phyloP scores from a whole-genome alignment of 257 asterid species.

The Scutellaria barbata region DNA sequence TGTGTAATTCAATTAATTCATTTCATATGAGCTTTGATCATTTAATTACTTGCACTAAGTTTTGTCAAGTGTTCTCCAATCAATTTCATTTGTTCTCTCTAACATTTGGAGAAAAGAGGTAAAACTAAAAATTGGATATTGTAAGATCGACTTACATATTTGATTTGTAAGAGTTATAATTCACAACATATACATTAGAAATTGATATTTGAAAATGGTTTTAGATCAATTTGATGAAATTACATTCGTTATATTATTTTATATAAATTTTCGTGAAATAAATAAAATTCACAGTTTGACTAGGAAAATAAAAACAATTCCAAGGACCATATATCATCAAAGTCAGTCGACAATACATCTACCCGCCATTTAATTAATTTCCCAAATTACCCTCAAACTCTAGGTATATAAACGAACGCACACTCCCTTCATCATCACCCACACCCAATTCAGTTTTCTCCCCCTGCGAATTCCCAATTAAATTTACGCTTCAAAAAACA shows the following conservation, averaged over 20 bases:
- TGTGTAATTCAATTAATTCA: not conserved
- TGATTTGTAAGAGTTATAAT: not conserved
- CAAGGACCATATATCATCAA: not conserved
- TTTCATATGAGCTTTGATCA: not conserved
- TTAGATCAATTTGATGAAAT: too few species aligned
- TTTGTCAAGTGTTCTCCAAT: too few species aligned
- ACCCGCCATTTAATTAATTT: constrained; percentile 43
- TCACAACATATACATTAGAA: too few species aligned
- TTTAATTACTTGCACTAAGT: too few species aligned
- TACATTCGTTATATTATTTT: too few species aligned
- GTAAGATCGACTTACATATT: too few species aligned
- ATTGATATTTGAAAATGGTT: too few species aligned
- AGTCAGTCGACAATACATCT: constrained; percentile 35
- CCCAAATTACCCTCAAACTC: constrained; percentile 31
- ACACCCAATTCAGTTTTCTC: constrained; percentile 11
- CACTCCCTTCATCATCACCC: constrained; percentile 26
- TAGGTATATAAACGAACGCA: not conserved
- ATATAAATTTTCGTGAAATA: too few species aligned
- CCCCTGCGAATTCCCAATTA: not conserved
- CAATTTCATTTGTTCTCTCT: not conserved
- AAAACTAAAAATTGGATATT: too few species aligned
- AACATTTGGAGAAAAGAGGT: not conserved
- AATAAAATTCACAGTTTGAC: too few species aligned
- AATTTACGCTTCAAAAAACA: too few species aligned
- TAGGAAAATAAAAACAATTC: too few species aligned